Percentiles rank a stretch among this genome's conserved stretches.
phyloP scores from a whole-genome alignment of 345 rosid genomes.

The Dipteronia sinensis region DNA sequence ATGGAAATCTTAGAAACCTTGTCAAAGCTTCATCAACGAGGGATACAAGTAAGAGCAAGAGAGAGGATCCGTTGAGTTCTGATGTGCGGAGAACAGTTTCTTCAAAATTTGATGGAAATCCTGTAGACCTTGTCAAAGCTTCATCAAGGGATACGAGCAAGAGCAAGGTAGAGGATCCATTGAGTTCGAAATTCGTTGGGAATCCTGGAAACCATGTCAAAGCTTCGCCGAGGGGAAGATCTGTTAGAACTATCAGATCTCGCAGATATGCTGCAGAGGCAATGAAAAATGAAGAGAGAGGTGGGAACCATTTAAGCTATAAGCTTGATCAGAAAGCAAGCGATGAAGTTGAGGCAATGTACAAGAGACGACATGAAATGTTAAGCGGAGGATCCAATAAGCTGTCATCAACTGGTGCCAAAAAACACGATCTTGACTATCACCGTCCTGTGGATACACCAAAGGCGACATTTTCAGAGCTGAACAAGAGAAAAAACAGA shows the following conservation, averaged over 20 bases:
- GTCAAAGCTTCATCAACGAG: constrained; percentile 40
- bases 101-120: constrained; percentile 37
- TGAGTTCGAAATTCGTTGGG: constrained; percentile 32
- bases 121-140: constrained; percentile 31
- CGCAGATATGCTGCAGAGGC: constrained; percentile 28
- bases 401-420: constrained; percentile 15
- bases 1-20: constrained; percentile 23
- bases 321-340: constrained; percentile 11
- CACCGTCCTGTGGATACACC: neutral
- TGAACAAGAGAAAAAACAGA: constrained; percentile 24
- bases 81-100: constrained; percentile 35
- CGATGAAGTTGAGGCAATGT: constrained; percentile 24
- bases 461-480: constrained; percentile 15
- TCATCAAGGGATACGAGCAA: constrained; percentile 34
- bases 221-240: constrained; percentile 55
- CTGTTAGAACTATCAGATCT: constrained; percentile 66
- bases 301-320: constrained; percentile 26
- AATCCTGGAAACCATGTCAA: constrained; percentile 31
- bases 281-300: constrained; percentile 31
- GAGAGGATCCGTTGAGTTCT: constrained; percentile 24
- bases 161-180: constrained; percentile 27
- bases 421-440: constrained; percentile 24
- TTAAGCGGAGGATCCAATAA: constrained; percentile 19
- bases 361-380: constrained; percentile 22
- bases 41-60: constrained; percentile 26